Evolutionary conservation across 805 yeast species (phyloP).

Genomic region (Lipomyces japonicus): DNA sequence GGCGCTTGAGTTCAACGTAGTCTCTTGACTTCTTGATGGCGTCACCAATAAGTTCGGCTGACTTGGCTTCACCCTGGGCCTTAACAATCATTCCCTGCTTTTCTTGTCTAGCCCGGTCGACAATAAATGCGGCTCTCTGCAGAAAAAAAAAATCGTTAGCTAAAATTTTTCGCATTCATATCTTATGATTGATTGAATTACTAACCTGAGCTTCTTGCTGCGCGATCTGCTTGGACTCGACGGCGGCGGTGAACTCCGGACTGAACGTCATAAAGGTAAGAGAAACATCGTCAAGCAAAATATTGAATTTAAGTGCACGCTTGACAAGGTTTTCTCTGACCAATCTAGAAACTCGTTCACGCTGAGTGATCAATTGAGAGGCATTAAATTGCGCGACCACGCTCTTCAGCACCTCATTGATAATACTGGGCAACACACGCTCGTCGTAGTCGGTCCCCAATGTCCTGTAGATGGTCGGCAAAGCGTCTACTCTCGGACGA

Average conservation of each 20-base stretch:
- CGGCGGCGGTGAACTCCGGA: conserved; percentile 96
- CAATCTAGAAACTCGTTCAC: conserved; percentile 89
- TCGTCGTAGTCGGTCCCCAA: conserved; percentile 94
- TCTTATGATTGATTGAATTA: background rate
- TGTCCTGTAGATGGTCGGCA: conserved; percentile 86
- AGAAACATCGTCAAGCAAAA: conserved; percentile 90
- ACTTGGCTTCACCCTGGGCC: conserved; percentile 97
- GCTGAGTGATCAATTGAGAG: conserved; percentile 96
- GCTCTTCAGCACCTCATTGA: conserved; percentile 91
- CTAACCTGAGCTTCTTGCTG: conserved; percentile 89
- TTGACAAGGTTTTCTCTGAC: conserved; percentile 87
- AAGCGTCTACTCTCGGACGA: conserved; percentile 72
- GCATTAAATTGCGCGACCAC: conserved; percentile 99
- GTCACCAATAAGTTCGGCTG: conserved; percentile 98
- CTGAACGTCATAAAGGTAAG: conserved; percentile 95
- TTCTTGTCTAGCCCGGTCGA: conserved; percentile 95
- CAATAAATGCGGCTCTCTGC: conserved; percentile 85
- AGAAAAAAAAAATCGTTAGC: background rate
- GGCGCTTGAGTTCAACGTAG: conserved; percentile 92
- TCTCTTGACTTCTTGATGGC: conserved; percentile 95
- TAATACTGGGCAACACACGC: conserved; percentile 95
- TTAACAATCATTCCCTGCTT: conserved; percentile 95
- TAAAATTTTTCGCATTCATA: background rate
- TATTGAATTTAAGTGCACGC: conserved; percentile 87
- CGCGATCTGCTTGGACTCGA: conserved; percentile 98